Evolutionary conservation across 2,329 filamentous ascomycete species (phyloP).

Genomic region (Colletotrichum lentis): DNA sequence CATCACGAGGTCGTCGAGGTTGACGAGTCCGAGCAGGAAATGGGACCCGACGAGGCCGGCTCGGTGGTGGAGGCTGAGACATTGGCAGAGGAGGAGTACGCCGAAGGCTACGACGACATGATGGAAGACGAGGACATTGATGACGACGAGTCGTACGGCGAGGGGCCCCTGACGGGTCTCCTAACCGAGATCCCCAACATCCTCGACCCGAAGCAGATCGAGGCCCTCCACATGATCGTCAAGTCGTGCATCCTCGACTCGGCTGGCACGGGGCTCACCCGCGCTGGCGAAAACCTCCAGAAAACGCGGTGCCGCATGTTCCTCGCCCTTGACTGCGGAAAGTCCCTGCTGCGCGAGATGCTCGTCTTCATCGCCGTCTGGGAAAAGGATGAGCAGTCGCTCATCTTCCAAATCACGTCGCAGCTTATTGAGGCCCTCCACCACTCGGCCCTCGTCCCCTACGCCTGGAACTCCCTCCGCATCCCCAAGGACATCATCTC

Average conservation of each 20-base stretch:
- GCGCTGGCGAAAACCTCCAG: constrained; percentile 82
- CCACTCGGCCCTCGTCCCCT: constrained; percentile 86
- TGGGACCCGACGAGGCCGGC: constrained; percentile 56
- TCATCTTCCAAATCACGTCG: constrained; percentile 96
- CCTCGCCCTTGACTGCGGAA: constrained; percentile 86
- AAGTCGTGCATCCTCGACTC: constrained; percentile 92
- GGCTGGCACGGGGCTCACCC: constrained; percentile 73
- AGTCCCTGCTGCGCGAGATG: constrained; percentile 87
- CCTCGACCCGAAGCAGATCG: constrained; percentile 91
- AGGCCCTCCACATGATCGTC: constrained; percentile 95
- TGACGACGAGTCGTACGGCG: constrained; percentile 81
- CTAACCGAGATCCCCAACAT: constrained; percentile 95
- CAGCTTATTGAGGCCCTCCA: constrained; percentile 95
- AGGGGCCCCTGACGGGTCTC: constrained; percentile 81
- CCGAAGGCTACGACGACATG: constrained; percentile 57
- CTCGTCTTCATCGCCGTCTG: constrained; percentile 96
- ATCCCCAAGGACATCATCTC: constrained; percentile 97
- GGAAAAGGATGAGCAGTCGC: constrained; percentile 91
- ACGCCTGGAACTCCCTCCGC: constrained; percentile 88
- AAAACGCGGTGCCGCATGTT: constrained; percentile 90
- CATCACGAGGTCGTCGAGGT: constrained; percentile 55
- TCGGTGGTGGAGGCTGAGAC: background rate
- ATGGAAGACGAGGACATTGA: constrained; percentile 74
- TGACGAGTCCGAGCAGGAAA: constrained; percentile 59
- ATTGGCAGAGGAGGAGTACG: constrained; percentile 36